Evolutionary conservation across 208 protist species (phyloP).

Genomic region (Trypanosoma melophagium): DNA sequence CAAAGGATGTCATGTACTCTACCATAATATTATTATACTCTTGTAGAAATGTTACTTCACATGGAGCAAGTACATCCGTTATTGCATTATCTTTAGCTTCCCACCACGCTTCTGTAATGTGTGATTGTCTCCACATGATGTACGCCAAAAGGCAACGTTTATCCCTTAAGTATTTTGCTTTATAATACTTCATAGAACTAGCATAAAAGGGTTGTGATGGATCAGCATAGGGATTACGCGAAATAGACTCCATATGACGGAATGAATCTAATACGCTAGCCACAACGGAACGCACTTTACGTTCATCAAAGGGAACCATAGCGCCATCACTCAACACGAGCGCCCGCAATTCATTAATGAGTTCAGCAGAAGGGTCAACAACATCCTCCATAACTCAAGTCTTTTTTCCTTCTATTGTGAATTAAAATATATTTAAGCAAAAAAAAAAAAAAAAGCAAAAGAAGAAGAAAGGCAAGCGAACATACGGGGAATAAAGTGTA

Average conservation of each 20-base stretch:
- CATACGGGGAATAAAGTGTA: too few relatives aligned
- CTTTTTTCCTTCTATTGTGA: background rate
- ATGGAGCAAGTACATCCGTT: constrained; percentile 40
- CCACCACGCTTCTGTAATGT: constrained; percentile 77
- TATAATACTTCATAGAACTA: constrained; percentile 69
- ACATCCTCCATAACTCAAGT: constrained; percentile 24
- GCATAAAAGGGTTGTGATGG: constrained; percentile 72
- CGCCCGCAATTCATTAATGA: constrained; percentile 81
- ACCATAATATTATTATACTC: constrained; percentile 82
- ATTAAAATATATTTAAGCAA: too few relatives aligned
- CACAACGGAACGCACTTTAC: constrained; percentile 63
- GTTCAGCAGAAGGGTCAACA: constrained; percentile 64
- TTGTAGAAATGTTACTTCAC: constrained; percentile 67
- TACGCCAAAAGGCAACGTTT: constrained; percentile 84
- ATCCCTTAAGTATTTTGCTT: constrained; percentile 70
- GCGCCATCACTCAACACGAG: constrained; percentile 63
- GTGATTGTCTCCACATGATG: constrained; percentile 68
- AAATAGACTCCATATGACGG: constrained; percentile 52
- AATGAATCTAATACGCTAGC: constrained; percentile 60
- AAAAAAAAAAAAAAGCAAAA: constrained; percentile 35
- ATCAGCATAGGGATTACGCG: constrained; percentile 72
- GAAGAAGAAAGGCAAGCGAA: background rate
- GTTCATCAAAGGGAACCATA: constrained; percentile 65
- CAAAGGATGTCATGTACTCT: constrained; percentile 88
- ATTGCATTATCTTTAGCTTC: constrained; percentile 66